These are phyloP conservation scores for Monosporascus sp. DNA, from an alignment of 2,329 filamentous ascomycete genomes.

Conservation along the genomic window DNA sequence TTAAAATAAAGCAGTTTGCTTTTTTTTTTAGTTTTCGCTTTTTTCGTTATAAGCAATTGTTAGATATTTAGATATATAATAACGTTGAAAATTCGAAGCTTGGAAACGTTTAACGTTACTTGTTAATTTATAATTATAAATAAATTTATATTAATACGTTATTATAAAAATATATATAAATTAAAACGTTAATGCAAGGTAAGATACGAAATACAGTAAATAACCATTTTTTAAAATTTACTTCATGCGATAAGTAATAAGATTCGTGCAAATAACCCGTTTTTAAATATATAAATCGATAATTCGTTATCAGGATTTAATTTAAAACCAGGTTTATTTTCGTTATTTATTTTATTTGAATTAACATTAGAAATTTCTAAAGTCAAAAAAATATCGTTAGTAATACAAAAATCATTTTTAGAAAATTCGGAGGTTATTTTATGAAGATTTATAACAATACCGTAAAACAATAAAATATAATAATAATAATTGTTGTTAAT, in stretches of 20 bases:
- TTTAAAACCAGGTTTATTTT: no score
- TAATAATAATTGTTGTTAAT: neutral
- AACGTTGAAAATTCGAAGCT: neutral
- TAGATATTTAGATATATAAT: neutral
- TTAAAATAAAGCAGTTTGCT: neutral
- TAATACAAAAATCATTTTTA: conserved; percentile 1
- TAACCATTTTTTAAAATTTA: neutral
- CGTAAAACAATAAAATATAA: neutral
- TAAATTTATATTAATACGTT: neutral
- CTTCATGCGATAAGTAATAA: neutral
- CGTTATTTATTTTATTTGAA: no score
- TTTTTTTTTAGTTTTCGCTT: neutral
- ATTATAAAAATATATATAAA: no score
- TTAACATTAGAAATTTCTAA: neutral
- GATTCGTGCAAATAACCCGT: neutral
- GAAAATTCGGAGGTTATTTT: neutral
- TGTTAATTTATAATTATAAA: neutral
- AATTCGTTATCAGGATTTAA: no score
- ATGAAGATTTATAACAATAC: neutral
- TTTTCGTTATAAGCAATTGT: neutral
- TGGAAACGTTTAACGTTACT: neutral
- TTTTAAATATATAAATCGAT: neutral
- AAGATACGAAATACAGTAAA: neutral
- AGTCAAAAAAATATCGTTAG: neutral
- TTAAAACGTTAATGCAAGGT: neutral